Evolutionary conservation across 176 grass and related monocot genomes (phyloP).

Genomic region (Paspalum notatum): DNA sequence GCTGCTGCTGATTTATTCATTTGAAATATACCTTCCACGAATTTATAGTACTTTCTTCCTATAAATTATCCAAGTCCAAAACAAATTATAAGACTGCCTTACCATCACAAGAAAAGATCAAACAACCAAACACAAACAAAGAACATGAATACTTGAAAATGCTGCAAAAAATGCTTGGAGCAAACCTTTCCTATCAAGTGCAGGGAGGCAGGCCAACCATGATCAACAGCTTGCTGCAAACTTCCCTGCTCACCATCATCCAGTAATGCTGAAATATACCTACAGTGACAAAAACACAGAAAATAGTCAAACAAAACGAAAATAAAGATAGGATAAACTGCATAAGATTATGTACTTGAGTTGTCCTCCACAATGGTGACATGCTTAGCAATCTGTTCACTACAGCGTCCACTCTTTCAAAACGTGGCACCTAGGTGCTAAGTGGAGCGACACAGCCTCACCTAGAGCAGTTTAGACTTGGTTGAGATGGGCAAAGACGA

Average conservation of each 20-base stretch:
- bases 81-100: not conserved
- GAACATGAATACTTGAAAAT: conserved; percentile 22
- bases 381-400: too few relatives aligned
- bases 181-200: conserved; percentile 97
- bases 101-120: not conserved
- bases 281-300: conserved; percentile 27
- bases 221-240: conserved; percentile 76
- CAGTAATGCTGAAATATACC: conserved; percentile 90
- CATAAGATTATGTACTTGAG: conserved; percentile 23
- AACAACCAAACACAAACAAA: not conserved
- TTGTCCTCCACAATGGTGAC: too few relatives aligned
- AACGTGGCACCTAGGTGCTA: too few relatives aligned
- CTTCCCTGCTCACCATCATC: conserved; percentile 71
- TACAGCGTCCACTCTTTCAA: too few relatives aligned
- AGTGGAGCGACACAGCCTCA: too few relatives aligned
- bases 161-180: not conserved
- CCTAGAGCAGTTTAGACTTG: too few relatives aligned
- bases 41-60: not conserved
- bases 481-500: too few relatives aligned
- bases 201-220: conserved; percentile 85
- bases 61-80: conserved; percentile 12
- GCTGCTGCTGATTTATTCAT: conserved; percentile 5
- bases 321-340: conserved; percentile 8
- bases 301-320: conserved; percentile 28
- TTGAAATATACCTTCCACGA: not conserved